Base-by-base conservation (phyloP, 345 rosid genomes). In the Gossypium longicalyx region DNA sequence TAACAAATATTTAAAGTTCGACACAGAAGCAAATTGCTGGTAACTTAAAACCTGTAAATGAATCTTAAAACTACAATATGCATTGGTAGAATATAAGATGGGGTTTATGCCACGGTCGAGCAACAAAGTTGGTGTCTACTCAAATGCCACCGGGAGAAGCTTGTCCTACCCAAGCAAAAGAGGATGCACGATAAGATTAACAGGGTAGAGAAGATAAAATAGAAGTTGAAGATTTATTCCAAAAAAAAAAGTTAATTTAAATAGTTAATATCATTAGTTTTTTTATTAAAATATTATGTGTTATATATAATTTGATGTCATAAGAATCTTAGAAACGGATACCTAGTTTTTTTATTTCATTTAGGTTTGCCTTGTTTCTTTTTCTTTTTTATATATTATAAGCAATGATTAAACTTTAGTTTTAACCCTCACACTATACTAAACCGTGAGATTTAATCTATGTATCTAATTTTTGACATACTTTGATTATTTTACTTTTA, bases 121-220 rank as follows among this genome's bases (percentile, higher is more conserved):
- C 9, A 59, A 45, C 47, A 19, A 49, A 54, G 65, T 29, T 52
- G 47, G 90, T 6, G 98, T 89, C 86, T 95, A 89, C 85, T 91
- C 97, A 84, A 95, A 91, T 73, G 97, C 99, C 48, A 82, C 63
- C 7, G 98, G 89, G 53, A 95, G 83, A 73, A 95, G 93, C 76
- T 90, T 91, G 74, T 93, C 98, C 99, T 93, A 81, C n/a, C 44
- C 66, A 81, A 79, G 71, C 38, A 80, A 80, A 77, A 63, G 25
- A 81, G 13, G 23, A 67, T 41, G 44, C 70, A 9, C 61, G 9
- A 38, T 45, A 48, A 79, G 71, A 73, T 64, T 77, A 58, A 43
- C 51, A 56, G 67, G 9, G 72, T 64, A 67, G 23, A 79, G 15
- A 62, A 22, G 9, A 67, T 29, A 53, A 70, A 49, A 73, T 22